phyloP scores from a whole-genome alignment of 148 eudicot genomes.

The Camellia lanceoleosa region DNA sequence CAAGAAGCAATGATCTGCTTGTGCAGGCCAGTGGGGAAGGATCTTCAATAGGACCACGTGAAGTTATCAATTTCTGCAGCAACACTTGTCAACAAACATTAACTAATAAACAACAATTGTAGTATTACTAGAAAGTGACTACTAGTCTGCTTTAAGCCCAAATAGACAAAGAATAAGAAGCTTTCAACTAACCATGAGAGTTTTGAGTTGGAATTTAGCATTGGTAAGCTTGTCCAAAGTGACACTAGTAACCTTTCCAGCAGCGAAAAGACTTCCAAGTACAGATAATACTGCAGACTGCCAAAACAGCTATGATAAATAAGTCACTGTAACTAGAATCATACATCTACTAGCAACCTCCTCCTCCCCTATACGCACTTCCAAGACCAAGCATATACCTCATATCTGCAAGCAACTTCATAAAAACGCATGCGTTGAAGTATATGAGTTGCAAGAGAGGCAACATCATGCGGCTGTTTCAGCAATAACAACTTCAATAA shows the following conservation, averaged over 20 bases:
- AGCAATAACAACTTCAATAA: slow-evolving; percentile 77
- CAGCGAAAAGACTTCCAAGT: slow-evolving; percentile 51
- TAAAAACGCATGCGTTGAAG: slow-evolving; percentile 89
- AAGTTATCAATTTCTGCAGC: slow-evolving; percentile 75
- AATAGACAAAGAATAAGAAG: neutral
- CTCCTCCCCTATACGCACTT: neutral
- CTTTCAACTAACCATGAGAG: slow-evolving; percentile 65
- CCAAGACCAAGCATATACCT: slow-evolving; percentile 48
- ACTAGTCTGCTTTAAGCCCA: neutral
- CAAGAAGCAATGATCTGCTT: slow-evolving; percentile 47
- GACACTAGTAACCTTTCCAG: slow-evolving; percentile 29
- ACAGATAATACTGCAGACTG: slow-evolving; percentile 75
- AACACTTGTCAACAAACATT: slow-evolving; percentile 31
- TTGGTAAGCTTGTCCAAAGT: slow-evolving; percentile 48
- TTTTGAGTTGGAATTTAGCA: slow-evolving; percentile 70
- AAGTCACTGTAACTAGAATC: slow-evolving; percentile 9
- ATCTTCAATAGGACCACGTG: slow-evolving; percentile 75
- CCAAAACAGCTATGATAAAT: slow-evolving; percentile 22
- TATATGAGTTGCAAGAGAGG: slow-evolving; percentile 73
- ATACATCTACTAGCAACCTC: neutral
- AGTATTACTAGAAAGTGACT: neutral
- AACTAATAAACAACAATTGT: slow-evolving; percentile 11
- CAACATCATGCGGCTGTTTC: slow-evolving; percentile 83
- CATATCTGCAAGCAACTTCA: slow-evolving; percentile 88
- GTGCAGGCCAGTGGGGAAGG: slow-evolving; percentile 79